These are phyloP conservation scores for Fraxinus platypoda DNA, from an alignment of 305 asterid genomes.

Conservation along the genomic window DNA sequence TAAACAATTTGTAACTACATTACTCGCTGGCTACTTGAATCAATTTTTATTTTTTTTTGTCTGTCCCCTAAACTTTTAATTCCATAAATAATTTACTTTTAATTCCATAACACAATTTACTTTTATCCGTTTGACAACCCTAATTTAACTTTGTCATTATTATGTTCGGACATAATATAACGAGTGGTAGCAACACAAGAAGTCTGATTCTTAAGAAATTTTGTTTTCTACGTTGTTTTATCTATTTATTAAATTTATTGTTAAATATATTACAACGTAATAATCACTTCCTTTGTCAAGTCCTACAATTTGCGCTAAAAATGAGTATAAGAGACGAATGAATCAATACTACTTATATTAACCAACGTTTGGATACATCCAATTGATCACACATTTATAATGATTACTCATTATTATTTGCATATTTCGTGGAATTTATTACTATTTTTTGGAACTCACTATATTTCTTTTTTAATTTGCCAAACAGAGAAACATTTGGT, in stretches of 20 bases:
- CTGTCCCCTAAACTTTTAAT: conserved; percentile 2
- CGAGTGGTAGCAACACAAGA: too few relatives aligned
- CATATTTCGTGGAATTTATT: too few relatives aligned
- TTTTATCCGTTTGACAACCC: not conserved
- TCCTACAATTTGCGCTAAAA: not conserved
- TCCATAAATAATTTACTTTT: not conserved
- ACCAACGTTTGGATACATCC: not conserved
- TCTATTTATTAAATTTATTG: too few relatives aligned
- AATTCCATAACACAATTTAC: not conserved
- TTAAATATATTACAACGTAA: not conserved
- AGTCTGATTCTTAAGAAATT: too few relatives aligned
- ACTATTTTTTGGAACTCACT: too few relatives aligned
- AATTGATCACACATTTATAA: too few relatives aligned
- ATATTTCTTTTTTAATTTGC: too few relatives aligned
- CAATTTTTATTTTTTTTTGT: not conserved
- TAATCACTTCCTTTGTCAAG: too few relatives aligned
- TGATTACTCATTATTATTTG: not conserved
- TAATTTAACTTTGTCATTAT: too few relatives aligned
- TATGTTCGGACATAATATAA: not conserved
- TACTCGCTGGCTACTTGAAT: not conserved
- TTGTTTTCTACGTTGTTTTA: too few relatives aligned
- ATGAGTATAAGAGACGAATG: not conserved
- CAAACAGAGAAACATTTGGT: not conserved
- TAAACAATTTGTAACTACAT: not conserved
- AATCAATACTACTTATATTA: not conserved